Evolutionary conservation across 805 yeast genomes (phyloP).

Genomic region (Metschnikowia borealis): DNA sequence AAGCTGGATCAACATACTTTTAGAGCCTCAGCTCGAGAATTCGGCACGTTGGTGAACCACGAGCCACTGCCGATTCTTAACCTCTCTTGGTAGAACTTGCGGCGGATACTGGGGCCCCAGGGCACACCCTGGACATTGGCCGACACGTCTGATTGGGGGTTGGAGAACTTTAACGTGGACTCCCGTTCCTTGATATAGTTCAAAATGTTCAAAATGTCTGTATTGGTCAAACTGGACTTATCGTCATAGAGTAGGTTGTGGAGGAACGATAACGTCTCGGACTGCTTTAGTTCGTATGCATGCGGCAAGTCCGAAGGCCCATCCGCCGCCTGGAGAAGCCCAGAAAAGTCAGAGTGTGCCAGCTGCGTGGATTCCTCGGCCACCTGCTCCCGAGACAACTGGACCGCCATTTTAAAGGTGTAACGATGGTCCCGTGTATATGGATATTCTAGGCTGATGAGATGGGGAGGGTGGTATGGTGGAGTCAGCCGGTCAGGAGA

Average conservation of each 20-base stretch:
- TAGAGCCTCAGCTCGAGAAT: slow-evolving; percentile 30
- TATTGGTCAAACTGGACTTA: slow-evolving; percentile 27
- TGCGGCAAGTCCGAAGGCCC: slow-evolving; percentile 13
- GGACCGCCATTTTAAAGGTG: slow-evolving; percentile 13
- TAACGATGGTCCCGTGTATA: not conserved
- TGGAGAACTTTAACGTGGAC: slow-evolving; percentile 29
- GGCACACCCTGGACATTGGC: slow-evolving; percentile 35
- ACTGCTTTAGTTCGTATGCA: slow-evolving; percentile 38
- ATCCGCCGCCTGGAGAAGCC: slow-evolving; percentile 1
- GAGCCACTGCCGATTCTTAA: slow-evolving; percentile 30
- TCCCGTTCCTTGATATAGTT: slow-evolving; percentile 36
- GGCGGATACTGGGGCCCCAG: slow-evolving; percentile 32
- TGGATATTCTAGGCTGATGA: not conserved
- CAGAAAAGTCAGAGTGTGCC: slow-evolving; percentile 5
- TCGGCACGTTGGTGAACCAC: slow-evolving; percentile 38
- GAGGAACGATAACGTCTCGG: slow-evolving; percentile 39
- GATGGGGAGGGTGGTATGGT: not conserved
- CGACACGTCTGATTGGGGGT: slow-evolving; percentile 1
- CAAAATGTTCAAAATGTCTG: slow-evolving; percentile 34
- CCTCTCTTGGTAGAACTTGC: slow-evolving; percentile 31
- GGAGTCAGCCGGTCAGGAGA: not conserved
- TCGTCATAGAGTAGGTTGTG: slow-evolving; percentile 39
- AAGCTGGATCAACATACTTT: slow-evolving; percentile 25
- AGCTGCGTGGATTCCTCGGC: slow-evolving; percentile 6
- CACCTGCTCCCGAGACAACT: slow-evolving; percentile 14